Evolutionary conservation across 1,284 basidiomycete species (phyloP), one percentile per base, ranked within the genome.

Genomic region (Cutaneotrichosporon cavernicola): DNA sequence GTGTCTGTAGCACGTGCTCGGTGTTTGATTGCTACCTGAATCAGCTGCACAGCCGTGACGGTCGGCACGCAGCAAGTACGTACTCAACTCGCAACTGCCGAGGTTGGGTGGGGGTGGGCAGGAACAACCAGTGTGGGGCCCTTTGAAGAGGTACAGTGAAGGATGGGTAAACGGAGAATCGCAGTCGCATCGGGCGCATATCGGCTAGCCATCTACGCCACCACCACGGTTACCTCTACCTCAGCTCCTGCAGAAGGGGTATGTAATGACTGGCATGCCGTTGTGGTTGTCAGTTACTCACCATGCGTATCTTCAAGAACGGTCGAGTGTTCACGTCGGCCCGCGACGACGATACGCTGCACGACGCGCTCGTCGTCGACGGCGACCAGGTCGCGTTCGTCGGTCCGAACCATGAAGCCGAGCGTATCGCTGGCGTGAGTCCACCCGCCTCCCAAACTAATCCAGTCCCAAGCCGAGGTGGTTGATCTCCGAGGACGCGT

Each of bases 311-410:
- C 10, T 72, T 72, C 59, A 58, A 52, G 38, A 72, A 73, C 60
- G 73, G 61, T 8, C 63, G 66, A 36, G 66, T 74, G 38, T 74
- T 74, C 61, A 74, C 73, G 5, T 64, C 65, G 9, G 56, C 34
- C 4, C 46, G 52, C 5, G 65, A 59, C 5, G 67, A 72, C 31
- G 46, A 43, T 18, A 57, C 10, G 6, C 60, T 73, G 43, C 60
- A 72, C 51, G 56, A 69, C 22, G 55, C 71, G 4, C 51, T 75
- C 30, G 55, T 72, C 5, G 50, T 70, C 4, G 43, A 61, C 2
- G 68, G 63, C 8, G 66, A 61, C 56, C 61, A 60, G 30, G 62
- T 73, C 6, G 56, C 58, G 18, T 69, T 60, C n/a, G 67, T 72
- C 0, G 72, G 71, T 34, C 31, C 43, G 21, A 34, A 51, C 4